Evolutionary conservation across 2,329 filamentous ascomycete species (phyloP).

Genomic region (Diplodia mutila): DNA sequence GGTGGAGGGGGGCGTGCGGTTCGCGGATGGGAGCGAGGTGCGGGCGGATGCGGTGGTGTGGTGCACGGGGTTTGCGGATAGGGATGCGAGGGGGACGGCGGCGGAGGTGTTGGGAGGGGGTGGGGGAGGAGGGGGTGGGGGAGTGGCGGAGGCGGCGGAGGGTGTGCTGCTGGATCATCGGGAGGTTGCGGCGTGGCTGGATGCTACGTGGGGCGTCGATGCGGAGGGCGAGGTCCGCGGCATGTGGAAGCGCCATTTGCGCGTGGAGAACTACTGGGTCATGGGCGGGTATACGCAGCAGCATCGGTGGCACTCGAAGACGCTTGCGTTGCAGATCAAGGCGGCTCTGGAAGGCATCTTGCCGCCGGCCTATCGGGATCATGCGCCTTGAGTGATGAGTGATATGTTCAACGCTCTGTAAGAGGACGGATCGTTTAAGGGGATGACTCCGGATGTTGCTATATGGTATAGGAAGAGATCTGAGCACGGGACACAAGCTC

Average conservation of each 20-base stretch:
- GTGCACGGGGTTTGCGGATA: slow-evolving; percentile 51
- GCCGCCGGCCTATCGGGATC: slow-evolving; percentile 7
- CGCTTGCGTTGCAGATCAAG: slow-evolving; percentile 11
- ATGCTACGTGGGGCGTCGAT: slow-evolving; percentile 49
- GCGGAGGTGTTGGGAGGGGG: slow-evolving; percentile 33
- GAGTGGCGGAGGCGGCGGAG: neutral
- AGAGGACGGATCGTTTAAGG: too few species aligned
- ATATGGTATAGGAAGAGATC: too few species aligned
- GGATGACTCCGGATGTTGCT: too few species aligned
- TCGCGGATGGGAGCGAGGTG: slow-evolving; percentile 48
- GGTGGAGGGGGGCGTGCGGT: slow-evolving; percentile 46
- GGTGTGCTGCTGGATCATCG: slow-evolving; percentile 32
- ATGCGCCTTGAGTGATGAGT: neutral
- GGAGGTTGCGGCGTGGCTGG: slow-evolving; percentile 39
- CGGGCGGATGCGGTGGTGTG: slow-evolving; percentile 53
- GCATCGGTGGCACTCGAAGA: slow-evolving; percentile 14
- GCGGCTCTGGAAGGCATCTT: slow-evolving; percentile 1
- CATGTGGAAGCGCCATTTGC: slow-evolving; percentile 18
- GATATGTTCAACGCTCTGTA: too few species aligned
- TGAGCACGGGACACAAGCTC: too few species aligned
- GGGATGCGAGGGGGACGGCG: slow-evolving; percentile 37
- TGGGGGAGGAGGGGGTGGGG: neutral
- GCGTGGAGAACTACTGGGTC: neutral
- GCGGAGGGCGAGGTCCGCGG: slow-evolving; percentile 33
- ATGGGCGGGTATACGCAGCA: slow-evolving; percentile 20